Conservation (phyloP, 768 basidiomycete genomes). For the Kwoniella sp. region DNA sequence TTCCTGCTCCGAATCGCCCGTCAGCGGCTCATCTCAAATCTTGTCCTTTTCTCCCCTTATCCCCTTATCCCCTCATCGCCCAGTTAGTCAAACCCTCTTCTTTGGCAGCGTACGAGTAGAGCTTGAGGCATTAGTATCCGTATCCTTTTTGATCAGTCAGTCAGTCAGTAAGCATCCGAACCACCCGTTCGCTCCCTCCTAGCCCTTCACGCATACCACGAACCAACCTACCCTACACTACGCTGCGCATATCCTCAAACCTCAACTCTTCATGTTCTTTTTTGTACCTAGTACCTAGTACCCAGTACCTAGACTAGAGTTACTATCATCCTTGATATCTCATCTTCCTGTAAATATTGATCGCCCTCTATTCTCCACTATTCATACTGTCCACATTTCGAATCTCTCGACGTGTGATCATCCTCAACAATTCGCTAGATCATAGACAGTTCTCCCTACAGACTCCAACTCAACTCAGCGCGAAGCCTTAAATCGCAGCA, state of each 20-base stretch:
- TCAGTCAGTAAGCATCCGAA: constrained; percentile 1
- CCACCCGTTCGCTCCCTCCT: neutral
- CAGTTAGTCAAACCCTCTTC: too few relatives aligned
- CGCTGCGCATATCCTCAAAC: neutral
- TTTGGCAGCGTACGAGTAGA: too few relatives aligned
- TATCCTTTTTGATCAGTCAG: neutral
- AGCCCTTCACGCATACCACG: neutral
- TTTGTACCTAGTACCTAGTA: neutral
- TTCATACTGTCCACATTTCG: too few relatives aligned
- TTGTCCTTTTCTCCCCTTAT: too few relatives aligned
- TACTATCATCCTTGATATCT: neutral
- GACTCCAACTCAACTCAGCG: too few relatives aligned
- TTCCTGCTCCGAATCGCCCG: neutral
- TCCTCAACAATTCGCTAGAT: too few relatives aligned
- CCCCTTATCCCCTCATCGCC: too few relatives aligned
- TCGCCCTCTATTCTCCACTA: neutral
- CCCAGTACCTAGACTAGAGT: constrained; percentile 2
- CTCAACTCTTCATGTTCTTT: constrained; percentile 3
- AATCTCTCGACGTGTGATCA: too few relatives aligned
- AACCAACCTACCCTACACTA: neutral
- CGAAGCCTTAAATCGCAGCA: too few relatives aligned
- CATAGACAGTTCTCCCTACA: neutral
- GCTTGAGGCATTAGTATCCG: too few relatives aligned
- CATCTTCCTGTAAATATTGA: neutral
- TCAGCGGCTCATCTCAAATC: constrained; percentile 9